Conservation (phyloP, 1,139 yeast genomes). For the Saccharomyces pastorianus region DNA sequence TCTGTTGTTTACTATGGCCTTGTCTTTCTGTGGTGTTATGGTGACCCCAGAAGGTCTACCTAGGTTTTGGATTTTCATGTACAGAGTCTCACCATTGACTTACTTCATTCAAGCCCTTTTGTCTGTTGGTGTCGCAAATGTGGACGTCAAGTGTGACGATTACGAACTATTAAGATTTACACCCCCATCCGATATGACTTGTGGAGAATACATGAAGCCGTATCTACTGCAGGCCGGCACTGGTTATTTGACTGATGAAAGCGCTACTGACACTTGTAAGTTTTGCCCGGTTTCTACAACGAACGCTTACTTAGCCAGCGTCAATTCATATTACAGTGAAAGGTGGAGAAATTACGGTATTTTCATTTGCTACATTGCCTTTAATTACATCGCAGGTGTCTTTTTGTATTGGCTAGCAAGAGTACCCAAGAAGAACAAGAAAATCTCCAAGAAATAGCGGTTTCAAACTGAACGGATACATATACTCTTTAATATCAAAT, state of each 20-base stretch:
- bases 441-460: conserved; percentile 3
- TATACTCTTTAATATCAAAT: neutral
- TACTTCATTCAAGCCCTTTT: conserved; percentile 45
- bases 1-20: conserved; percentile 53
- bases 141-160: conserved; percentile 38
- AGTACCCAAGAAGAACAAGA: conserved; percentile 45
- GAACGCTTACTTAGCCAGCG: conserved; percentile 40
- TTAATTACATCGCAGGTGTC: conserved; percentile 45
- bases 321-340: conserved; percentile 37
- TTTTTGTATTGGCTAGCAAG: conserved; percentile 64
- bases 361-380: conserved; percentile 32
- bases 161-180: conserved; percentile 39
- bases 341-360: conserved; percentile 65
- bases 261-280: conserved; percentile 38
- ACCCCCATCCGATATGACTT: conserved; percentile 44
- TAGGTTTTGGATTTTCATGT: conserved; percentile 52
- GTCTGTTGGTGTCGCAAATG: conserved; percentile 44
- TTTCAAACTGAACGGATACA: too few relatives aligned
- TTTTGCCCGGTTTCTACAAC: conserved; percentile 45
- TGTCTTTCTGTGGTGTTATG: conserved; percentile 75
- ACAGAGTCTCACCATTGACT: conserved; percentile 57
- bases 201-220: conserved; percentile 41
- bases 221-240: conserved; percentile 42
- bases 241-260: conserved; percentile 43
- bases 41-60: conserved; percentile 47